A percentile compares a stretch with the other conserved stretches of the same genome.
Conservation (phyloP, 345 rosid species). For the Cochlearia excelsa region DNA sequence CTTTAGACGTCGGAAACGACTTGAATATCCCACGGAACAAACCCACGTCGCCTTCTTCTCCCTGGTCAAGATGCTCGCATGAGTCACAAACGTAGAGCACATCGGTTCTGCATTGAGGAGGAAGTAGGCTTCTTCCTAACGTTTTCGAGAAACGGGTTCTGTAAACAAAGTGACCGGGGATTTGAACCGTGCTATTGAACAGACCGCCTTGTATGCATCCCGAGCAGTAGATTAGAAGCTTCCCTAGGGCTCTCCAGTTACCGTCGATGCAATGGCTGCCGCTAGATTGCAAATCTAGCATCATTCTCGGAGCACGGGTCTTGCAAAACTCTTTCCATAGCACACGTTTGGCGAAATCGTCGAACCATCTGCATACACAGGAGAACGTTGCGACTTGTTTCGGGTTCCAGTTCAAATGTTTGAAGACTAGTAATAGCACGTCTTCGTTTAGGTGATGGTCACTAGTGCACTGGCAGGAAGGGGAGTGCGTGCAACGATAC, state of each 20-base stretch:
- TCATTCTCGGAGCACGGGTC: conserved; percentile 92
- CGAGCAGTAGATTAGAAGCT: conserved; percentile 90
- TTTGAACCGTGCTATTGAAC: conserved; percentile 56
- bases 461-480: conserved; percentile 81
- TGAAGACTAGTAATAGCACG: conserved; percentile 73
- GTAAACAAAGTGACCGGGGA: conserved; percentile 88
- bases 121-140: conserved; percentile 84
- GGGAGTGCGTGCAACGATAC: conserved; percentile 89
- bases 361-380: conserved; percentile 92
- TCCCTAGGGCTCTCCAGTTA: conserved; percentile 94
- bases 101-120: conserved; percentile 91
- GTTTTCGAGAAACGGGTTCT: conserved; percentile 92
- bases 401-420: conserved; percentile 90
- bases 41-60: conserved; percentile 96
- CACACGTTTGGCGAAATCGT: conserved; percentile 90
- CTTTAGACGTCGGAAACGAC: conserved; percentile 73
- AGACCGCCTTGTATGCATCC: conserved; percentile 76
- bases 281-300: conserved; percentile 83
- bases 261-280: conserved; percentile 96
- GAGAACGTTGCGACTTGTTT: conserved; percentile 77
- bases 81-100: conserved; percentile 93
- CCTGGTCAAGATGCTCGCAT: conserved; percentile 97
- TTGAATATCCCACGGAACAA: conserved; percentile 94
- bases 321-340: conserved; percentile 96
- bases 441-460: conserved; percentile 81